Evolutionary conservation across 441 rosid species (phyloP), one percentile per base, ranked within the genome.

Genomic region (Erodium trifolium): DNA sequence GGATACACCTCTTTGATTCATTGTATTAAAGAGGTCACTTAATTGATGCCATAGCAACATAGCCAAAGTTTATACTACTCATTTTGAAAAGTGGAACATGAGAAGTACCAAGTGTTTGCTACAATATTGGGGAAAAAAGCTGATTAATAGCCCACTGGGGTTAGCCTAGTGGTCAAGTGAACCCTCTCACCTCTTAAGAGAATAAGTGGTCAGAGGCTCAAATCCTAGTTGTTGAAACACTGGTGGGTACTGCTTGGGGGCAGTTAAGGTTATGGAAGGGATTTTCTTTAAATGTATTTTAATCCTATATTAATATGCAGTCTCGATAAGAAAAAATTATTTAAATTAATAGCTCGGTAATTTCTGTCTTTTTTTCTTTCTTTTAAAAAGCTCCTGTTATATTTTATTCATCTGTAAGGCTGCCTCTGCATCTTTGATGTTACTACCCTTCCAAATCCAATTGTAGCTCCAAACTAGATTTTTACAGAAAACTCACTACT

Each of bases 1-100:
- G 6, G 97, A 87, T 92, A 88, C 97, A 76, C 80, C 94, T 87
- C 77, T 74, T 76, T 83, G 86, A 83, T 82, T 88, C 77, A 67
- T 84, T 67, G 75, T 87, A 85, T 90, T 88, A 77, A 79, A 74
- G 79, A 66, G 96, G 96, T 85, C 98, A 90, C 96, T 81, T 75
- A 73, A 34, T 69, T 51, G 92, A 94, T 92, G 98, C 98, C 74
- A 90, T 66, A 93, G 67, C 35, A 78, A 86, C 75, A 76, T n/a
- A 63, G 88, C 3, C 94, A 69, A 76, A 82, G 85, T 73, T 67
- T 82, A 76, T 85, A 79, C 74, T 83, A 76, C 85, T 80, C 74
- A 84, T 69, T 86, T 83, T 77, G 68, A 65, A 76, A 23, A 87
- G 91, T 80, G 70, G 73, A 82, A 77, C 83, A 49, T 65, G 82